Base-by-base conservation (phyloP, 31 red algal species). In the Bonnemaisonia californica region DNA sequence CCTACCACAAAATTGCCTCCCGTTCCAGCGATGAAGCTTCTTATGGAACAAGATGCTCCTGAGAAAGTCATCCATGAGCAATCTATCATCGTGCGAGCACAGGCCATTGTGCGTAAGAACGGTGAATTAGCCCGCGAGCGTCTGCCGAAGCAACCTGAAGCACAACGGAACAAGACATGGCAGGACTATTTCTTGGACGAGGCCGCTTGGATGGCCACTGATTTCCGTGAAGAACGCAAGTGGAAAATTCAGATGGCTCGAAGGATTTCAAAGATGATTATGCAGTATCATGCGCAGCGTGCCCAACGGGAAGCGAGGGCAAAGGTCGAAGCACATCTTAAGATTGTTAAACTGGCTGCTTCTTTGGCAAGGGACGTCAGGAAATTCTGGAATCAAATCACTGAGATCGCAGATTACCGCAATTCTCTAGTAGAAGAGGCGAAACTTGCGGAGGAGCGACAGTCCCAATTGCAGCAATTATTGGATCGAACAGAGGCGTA, bases 171-270 rank as follows among this genome's bases (percentile, higher is more conserved):
- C 74, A 99, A 99, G 80, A 92, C 91, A 0, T 86, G 75, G 33
- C 90, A 88, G 39, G 97, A 99, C 67, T 99, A 92, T 87, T 57
- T 99, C 58, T 66, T 95, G 41, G 94, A 99, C 38, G 91, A 94
- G 74, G 85, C 87, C 24, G 60, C 85, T 22, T 99, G 97, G 97
- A 71, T 95, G 76, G 82, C 93, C 4, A 85, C 88, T 19, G 91
- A 99, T 74, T 99, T 92, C 75, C 68, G 88, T 32, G 97, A 91
- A 64, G 90, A 96, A 74, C 62, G 82, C 67, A 96, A 99, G 75
- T 94, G 93, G 86, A 89, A 96, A 58, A 78, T 85, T 35, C 74
- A 80, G 26, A 71, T 90, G 55, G 89, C 89, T 41, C 74, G 71
- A 41, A 79, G 83, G 51, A 35, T 94, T 60, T 64, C 77, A 29